Percentiles rank a stretch among this genome's conserved stretches.
phyloP scores from a whole-genome alignment of 176 grass and related monocot genomes.

The Phyllostachys edulis region DNA sequence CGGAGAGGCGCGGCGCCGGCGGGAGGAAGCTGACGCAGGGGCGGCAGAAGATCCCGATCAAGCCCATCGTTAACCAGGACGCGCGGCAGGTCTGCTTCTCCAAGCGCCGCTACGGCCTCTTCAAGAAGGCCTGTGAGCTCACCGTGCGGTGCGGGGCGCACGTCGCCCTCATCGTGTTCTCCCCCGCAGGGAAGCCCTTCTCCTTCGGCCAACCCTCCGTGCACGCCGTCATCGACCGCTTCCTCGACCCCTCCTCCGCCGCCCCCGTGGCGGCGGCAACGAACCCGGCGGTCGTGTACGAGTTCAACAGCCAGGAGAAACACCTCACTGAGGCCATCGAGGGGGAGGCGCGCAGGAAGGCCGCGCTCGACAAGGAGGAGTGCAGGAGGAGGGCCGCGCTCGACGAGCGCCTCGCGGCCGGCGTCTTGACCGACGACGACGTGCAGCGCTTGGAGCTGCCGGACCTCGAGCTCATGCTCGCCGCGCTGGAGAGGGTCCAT shows the following conservation, averaged over 20 bases:
- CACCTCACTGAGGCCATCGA: conserved; percentile 6
- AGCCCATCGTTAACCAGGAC: conserved; percentile 37
- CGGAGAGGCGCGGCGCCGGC: neutral
- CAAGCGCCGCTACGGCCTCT: conserved; percentile 50
- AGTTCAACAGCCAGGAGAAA: neutral
- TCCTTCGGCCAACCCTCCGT: conserved; percentile 53
- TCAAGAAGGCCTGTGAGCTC: conserved; percentile 77
- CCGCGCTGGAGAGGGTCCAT: conserved; percentile 39
- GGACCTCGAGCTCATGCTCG: conserved; percentile 19
- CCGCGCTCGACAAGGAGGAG: conserved; percentile 32
- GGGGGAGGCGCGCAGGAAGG: conserved; percentile 10
- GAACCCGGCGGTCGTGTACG: neutral
- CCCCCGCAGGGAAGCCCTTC: conserved; percentile 54
- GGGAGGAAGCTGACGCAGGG: conserved; percentile 49
- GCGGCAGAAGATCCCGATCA: conserved; percentile 69
- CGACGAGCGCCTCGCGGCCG: neutral
- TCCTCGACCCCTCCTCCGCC: neutral
- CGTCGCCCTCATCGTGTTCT: conserved; percentile 54
- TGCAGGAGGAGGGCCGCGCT: conserved; percentile 10
- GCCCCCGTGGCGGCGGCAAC: neutral
- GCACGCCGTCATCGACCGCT: conserved; percentile 30
- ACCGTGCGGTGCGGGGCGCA: conserved; percentile 53
- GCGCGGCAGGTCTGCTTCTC: conserved; percentile 65
- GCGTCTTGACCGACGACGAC: conserved; percentile 24
- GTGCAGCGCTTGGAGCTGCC: neutral